A percentile compares a stretch with the other conserved stretches of the same genome.
These are phyloP conservation scores for Lactarius sanguifluus DNA, from an alignment of 768 basidiomycete genomes.

Conservation along the genomic window DNA sequence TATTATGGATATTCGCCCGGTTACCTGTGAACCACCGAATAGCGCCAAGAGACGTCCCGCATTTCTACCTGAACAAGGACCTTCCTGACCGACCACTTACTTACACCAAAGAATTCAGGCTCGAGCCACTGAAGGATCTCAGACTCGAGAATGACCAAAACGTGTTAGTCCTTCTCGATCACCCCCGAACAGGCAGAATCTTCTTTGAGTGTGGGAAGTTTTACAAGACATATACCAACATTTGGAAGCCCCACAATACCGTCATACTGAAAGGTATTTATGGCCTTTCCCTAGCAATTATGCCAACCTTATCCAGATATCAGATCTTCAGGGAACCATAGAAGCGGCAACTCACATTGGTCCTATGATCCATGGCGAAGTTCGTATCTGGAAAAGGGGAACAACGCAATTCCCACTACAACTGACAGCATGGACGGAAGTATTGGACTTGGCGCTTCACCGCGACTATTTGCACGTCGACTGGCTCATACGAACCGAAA, in stretches of 20 bases:
- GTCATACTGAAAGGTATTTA: conserved; percentile 19
- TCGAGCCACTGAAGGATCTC: conserved; percentile 24
- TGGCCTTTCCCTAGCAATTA: neutral
- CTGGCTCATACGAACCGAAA: conserved; percentile 25
- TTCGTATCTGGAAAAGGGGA: conserved; percentile 25
- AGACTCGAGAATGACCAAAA: conserved; percentile 15
- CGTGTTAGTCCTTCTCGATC: conserved; percentile 19
- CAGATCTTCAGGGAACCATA: conserved; percentile 23
- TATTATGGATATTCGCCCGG: conserved; percentile 22
- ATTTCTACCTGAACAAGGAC: conserved; percentile 21
- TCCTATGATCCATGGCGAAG: conserved; percentile 11
- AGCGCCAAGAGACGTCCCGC: conserved; percentile 21
- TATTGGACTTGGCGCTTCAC: conserved; percentile 16
- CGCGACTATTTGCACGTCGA: conserved; percentile 15
- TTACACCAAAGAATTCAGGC: conserved; percentile 15
- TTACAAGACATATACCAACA: conserved; percentile 21
- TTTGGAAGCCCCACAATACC: conserved; percentile 17
- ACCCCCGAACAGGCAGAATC: conserved; percentile 16
- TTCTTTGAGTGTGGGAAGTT: conserved; percentile 22
- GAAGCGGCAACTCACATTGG: conserved; percentile 15
- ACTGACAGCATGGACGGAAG: conserved; percentile 19
- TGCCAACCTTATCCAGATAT: conserved; percentile 3
- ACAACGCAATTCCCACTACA: neutral
- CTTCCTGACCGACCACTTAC: conserved; percentile 12
- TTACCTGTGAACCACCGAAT: conserved; percentile 23